phyloP scores from a whole-genome alignment of 2,329 filamentous ascomycete genomes.

The Scleromitrula shiraiana region DNA sequence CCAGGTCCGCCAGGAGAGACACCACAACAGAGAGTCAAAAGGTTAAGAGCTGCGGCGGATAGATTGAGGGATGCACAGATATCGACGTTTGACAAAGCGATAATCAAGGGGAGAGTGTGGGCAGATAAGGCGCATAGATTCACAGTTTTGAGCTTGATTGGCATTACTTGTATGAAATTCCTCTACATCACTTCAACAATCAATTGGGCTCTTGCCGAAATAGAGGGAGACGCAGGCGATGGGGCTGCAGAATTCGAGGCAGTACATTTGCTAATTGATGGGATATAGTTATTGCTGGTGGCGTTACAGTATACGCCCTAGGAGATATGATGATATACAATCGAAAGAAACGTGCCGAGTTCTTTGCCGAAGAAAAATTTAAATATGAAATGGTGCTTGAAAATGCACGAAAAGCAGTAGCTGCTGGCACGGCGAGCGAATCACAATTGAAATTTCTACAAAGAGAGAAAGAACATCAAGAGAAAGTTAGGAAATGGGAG shows the following conservation, averaged over 20 bases:
- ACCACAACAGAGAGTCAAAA: constrained; percentile 30
- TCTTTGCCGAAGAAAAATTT: constrained; percentile 42
- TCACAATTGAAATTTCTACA: constrained; percentile 44
- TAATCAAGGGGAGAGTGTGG: constrained; percentile 29
- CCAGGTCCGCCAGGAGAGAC: constrained; percentile 28
- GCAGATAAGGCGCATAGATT: constrained; percentile 31
- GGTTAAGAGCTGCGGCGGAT: constrained; percentile 30
- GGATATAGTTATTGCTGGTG: constrained; percentile 45
- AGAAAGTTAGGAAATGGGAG: constrained; percentile 10
- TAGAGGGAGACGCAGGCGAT: not conserved
- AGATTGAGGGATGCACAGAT: constrained; percentile 27
- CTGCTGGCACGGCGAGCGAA: constrained; percentile 37
- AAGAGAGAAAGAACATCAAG: constrained; percentile 47
- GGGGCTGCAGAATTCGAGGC: constrained; percentile 7
- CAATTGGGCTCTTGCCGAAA: not conserved
- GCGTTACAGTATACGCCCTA: constrained; percentile 55
- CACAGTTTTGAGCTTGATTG: constrained; percentile 29
- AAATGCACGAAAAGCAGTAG: constrained; percentile 36
- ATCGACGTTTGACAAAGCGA: constrained; percentile 26
- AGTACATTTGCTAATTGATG: constrained; percentile 4
- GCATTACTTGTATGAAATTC: constrained; percentile 25
- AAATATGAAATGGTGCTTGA: constrained; percentile 38
- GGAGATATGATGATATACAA: constrained; percentile 62
- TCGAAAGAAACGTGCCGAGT: constrained; percentile 54
- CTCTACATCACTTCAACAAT: not conserved